Evolutionary conservation across 352 stramenopile species (phyloP).

Genomic region (Globisporangium ultimum): DNA sequence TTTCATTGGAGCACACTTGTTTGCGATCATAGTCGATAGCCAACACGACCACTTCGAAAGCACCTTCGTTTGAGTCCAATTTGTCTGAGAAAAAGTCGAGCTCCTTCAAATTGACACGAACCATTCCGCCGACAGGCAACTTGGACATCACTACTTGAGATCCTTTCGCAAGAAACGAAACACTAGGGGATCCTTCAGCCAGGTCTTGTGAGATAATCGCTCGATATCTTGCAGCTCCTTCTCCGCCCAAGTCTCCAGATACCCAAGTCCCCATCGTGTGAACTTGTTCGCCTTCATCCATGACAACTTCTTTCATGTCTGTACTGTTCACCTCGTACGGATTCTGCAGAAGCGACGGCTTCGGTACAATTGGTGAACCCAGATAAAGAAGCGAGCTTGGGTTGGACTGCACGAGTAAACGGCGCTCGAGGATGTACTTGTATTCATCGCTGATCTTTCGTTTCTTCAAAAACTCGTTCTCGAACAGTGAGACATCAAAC

Average conservation of each 20-base stretch:
- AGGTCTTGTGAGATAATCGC: neutral
- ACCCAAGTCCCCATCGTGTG: neutral
- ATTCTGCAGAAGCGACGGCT: conserved; percentile 51
- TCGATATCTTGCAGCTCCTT: neutral
- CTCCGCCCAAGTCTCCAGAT: neutral
- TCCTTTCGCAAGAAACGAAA: conserved; percentile 24
- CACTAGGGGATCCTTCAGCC: conserved; percentile 16
- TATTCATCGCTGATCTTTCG: conserved; percentile 72
- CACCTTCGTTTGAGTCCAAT: conserved; percentile 10
- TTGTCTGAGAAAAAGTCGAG: neutral
- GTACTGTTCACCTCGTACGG: conserved; percentile 37
- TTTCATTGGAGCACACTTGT: conserved; percentile 19
- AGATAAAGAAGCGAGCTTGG: conserved; percentile 18
- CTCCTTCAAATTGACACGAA: conserved; percentile 18
- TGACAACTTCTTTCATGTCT: conserved; percentile 45
- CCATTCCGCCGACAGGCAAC: conserved; percentile 15
- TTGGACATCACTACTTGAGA: conserved; percentile 15
- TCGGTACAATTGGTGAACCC: conserved; percentile 33
- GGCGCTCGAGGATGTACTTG: conserved; percentile 62
- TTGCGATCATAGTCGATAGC: conserved; percentile 21
- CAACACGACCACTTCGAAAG: conserved; percentile 35
- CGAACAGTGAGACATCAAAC: conserved; percentile 16
- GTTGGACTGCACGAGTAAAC: conserved; percentile 18
- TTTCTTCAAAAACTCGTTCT: conserved; percentile 53
- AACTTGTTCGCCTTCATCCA: conserved; percentile 31